These are phyloP conservation scores for Hibiscus mutabilis DNA, from an alignment of 345 rosid genomes.

Conservation along the genomic window DNA sequence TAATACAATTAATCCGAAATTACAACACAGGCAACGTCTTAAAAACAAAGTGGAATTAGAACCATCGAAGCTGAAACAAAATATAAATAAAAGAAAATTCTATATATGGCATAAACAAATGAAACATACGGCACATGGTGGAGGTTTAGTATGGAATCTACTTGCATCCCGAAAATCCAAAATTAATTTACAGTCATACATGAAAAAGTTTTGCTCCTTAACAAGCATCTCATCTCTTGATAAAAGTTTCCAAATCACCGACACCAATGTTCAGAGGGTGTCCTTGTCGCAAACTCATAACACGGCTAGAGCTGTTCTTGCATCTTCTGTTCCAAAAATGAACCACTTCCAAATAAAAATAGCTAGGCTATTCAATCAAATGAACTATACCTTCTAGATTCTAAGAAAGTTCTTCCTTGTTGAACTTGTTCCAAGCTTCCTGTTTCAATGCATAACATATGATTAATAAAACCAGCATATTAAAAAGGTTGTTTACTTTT, in stretches of 20 bases:
- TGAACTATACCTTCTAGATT: not conserved
- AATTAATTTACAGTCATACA: not conserved
- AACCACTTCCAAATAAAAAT: not conserved
- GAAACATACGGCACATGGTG: not conserved
- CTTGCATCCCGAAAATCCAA: not conserved
- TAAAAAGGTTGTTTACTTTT: not conserved
- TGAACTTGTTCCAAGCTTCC: slow-evolving; percentile 66
- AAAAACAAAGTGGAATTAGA: not conserved
- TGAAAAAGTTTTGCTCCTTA: not conserved
- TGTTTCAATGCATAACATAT: slow-evolving; percentile 19
- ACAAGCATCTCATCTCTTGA: not conserved
- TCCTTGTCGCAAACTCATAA: not conserved
- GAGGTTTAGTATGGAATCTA: not conserved
- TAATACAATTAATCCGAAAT: slow-evolving; percentile 1
- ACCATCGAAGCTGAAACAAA: not conserved
- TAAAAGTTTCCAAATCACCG: not conserved
- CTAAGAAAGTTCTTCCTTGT: slow-evolving; percentile 44
- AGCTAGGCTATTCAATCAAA: not conserved
- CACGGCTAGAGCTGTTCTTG: not conserved
- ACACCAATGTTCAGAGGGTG: too few species aligned
- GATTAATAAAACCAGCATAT: too few species aligned
- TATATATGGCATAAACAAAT: not conserved
- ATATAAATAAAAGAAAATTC: not conserved
- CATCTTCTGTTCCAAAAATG: not conserved
- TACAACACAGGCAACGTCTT: not conserved